phyloP scores from a whole-genome alignment of 2,329 filamentous ascomycete species.

The Aspergillus melleus region DNA sequence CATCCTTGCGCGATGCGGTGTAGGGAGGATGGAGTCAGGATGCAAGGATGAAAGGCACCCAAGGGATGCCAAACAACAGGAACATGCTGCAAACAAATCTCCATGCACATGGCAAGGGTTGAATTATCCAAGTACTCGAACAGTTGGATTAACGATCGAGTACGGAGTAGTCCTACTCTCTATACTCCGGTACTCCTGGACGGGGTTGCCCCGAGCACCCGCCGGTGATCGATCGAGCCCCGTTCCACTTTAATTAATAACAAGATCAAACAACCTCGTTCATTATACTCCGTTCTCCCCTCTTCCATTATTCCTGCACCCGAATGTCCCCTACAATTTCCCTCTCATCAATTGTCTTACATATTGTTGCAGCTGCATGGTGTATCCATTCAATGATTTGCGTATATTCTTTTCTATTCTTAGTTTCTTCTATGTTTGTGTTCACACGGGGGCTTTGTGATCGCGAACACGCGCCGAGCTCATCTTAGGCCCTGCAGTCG shows the following conservation, averaged over 20 bases:
- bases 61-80: too few species aligned
- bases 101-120: too few species aligned
- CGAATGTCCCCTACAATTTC: too few species aligned
- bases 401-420: background rate
- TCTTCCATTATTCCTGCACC: too few species aligned
- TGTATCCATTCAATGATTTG: background rate
- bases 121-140: too few species aligned
- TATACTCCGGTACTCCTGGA: background rate
- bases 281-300: background rate
- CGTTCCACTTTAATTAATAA: slow-evolving; percentile 15
- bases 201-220: slow-evolving; percentile 26
- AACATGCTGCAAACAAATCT: too few species aligned
- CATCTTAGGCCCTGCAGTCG: slow-evolving; percentile 12
- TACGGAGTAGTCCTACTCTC: too few species aligned
- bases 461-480: slow-evolving; percentile 22
- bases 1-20: background rate
- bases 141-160: too few species aligned
- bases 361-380: background rate
- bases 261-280: background rate
- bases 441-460: slow-evolving; percentile 18
- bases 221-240: slow-evolving; percentile 12
- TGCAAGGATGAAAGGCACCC: too few species aligned
- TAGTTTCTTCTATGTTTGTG: background rate
- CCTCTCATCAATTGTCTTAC: background rate
- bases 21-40: background rate